Evolutionary conservation across 2,329 filamentous ascomycete genomes (phyloP), one percentile per base, ranked within the genome.

Genomic region (Fusarium pseudograminearum): DNA sequence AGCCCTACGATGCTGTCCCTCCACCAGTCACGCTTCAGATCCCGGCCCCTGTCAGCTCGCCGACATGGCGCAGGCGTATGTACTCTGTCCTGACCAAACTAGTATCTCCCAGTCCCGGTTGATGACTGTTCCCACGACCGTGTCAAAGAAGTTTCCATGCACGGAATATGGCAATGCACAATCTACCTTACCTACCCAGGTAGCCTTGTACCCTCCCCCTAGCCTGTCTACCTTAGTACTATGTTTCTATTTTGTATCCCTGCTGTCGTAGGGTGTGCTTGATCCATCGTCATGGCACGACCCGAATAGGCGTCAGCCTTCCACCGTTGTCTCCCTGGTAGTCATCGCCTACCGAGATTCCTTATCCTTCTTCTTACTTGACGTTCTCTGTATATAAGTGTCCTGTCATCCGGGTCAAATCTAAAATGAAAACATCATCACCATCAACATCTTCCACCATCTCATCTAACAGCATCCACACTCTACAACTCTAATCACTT

Each of bases 161-260:
- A 42, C 41, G 68, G 68, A 61, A 59, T 45, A 57, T 61, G 36
- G 57, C 41, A 52, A 42, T 70, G 48, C 57, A 51, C 44, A 56
- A 41, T 62, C 59, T 62, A 61, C 44, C 34, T 42, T 18, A 24
- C 45, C 20, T 52, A 11, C 6, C 34, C 40, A 18, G 48, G 34
- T 51, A 58, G 52, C 50, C 48, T 57, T 41, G 50, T 52, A 61
- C 56, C 41, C 36, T 62, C 22, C 24, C 24, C 15, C 22, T 52
- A 52, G 48, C 33, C 18, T 52, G 14, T 30, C 33, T 52, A 46
- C 44, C 28, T 31, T 40, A 48, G 20, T 30, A 51, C 34, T 16
- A 40, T 68, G 64, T 53, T 64, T 70, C 65, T 71, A 73, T 69
- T 74, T 74, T 73, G 69, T 67, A 71, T 57, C 53, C 66, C 61